Conservation (phyloP, 176 grass and related monocot species). For the Hordeum marinum region DNA sequence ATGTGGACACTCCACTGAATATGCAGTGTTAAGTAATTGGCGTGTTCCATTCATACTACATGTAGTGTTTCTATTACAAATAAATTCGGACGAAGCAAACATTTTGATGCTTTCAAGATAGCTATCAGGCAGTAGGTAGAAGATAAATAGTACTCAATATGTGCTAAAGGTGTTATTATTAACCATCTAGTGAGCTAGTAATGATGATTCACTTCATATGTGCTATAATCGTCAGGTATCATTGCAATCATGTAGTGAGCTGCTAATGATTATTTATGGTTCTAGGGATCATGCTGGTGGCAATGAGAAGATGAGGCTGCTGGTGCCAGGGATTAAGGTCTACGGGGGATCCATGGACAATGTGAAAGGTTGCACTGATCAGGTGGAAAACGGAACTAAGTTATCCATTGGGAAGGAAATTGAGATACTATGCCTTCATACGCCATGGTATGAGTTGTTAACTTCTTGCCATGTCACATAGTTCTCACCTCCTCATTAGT, state of each 20-base stretch:
- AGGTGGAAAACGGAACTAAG: constrained; percentile 78
- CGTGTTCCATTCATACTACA: neutral
- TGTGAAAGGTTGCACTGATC: constrained; percentile 79
- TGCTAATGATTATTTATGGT: neutral
- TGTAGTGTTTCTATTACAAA: neutral
- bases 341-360: constrained; percentile 86
- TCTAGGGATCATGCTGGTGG: constrained; percentile 93
- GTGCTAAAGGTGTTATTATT: no score
- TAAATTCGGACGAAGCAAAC: neutral
- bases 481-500: neutral
- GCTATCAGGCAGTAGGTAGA: neutral
- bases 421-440: constrained; percentile 81
- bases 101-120: neutral
- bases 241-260: neutral
- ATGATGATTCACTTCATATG: no score
- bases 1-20: neutral
- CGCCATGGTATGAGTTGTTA: constrained; percentile 57
- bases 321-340: constrained; percentile 79
- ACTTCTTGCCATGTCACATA: constrained; percentile 5
- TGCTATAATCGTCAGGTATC: neutral
- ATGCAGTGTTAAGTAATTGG: neutral
- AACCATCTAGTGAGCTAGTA: no score
- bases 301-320: constrained; percentile 72
- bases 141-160: neutral
- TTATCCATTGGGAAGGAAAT: constrained; percentile 68